A percentile compares a stretch with the other conserved stretches of the same genome.
Evolutionary conservation across 768 basidiomycete species (phyloP).

Genomic region (Hygrocybe coccinea): DNA sequence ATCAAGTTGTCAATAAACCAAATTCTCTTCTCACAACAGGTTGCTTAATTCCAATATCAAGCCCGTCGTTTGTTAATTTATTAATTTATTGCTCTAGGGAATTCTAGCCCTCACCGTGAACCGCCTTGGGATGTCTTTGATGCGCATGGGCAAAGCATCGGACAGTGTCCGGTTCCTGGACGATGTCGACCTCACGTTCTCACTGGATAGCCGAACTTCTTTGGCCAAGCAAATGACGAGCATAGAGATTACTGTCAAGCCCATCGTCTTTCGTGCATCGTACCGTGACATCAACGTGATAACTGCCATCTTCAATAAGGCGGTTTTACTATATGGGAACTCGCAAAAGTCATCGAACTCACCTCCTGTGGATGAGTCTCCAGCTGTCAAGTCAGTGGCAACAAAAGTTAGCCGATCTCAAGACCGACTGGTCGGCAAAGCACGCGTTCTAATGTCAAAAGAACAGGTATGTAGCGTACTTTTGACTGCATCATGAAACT

Average conservation of each 20-base stretch:
- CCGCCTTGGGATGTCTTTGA: conserved; percentile 88
- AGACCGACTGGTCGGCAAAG: conserved; percentile 32
- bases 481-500: conserved; percentile 2
- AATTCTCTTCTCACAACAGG: conserved; percentile 88
- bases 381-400: conserved; percentile 3
- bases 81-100: conserved; percentile 42
- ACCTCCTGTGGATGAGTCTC: conserved; percentile 5
- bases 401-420: conserved; percentile 9
- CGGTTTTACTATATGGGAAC: conserved; percentile 65
- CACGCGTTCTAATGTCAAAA: conserved; percentile 54
- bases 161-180: conserved; percentile 92
- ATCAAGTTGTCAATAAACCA: conserved; percentile 82
- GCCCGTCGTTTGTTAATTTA: conserved; percentile 3
- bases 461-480: conserved; percentile 58
- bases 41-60: conserved; percentile 24
- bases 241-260: conserved; percentile 76
- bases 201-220: conserved; percentile 80
- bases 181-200: conserved; percentile 82
- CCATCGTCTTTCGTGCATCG: conserved; percentile 90
- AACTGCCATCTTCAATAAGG: conserved; percentile 78
- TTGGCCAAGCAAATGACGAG: conserved; percentile 66
- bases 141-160: conserved; percentile 74
- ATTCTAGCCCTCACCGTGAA: conserved; percentile 75
- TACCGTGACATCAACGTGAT: conserved; percentile 92
- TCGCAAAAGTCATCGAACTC: conserved; percentile 29